These are phyloP conservation scores for Boletus mariae DNA, from an alignment of 1,284 basidiomycete genomes.

Conservation along the genomic window DNA sequence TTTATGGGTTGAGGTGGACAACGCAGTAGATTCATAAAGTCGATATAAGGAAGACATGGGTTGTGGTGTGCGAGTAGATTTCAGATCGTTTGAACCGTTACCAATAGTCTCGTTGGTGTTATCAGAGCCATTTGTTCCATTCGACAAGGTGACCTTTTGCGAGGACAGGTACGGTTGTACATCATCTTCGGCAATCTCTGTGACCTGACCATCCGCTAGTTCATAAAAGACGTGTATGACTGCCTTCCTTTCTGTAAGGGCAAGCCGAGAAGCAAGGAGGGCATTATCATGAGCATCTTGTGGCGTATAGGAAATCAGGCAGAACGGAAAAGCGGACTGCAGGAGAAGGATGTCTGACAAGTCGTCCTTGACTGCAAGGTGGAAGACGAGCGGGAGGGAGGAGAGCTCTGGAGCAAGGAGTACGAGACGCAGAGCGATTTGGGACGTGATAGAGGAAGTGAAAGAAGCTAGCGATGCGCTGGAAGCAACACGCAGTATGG, in stretches of 20 bases:
- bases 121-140: conserved; percentile 28
- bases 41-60: conserved; percentile 38
- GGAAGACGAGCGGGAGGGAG: conserved; percentile 46
- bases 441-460: conserved; percentile 35
- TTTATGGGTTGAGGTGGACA: conserved; percentile 59
- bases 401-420: conserved; percentile 47
- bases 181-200: conserved; percentile 54
- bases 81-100: background rate
- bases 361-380: conserved; percentile 48
- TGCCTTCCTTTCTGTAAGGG: conserved; percentile 52
- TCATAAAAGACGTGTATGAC: conserved; percentile 82
- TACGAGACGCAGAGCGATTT: conserved; percentile 40
- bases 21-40: conserved; percentile 60
- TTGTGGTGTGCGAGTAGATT: conserved; percentile 9
- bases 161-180: conserved; percentile 57
- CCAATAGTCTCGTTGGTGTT: conserved; percentile 18
- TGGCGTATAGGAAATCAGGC: conserved; percentile 59
- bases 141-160: conserved; percentile 31
- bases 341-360: conserved; percentile 58
- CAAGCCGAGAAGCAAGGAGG: conserved; percentile 66
- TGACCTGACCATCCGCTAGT: conserved; percentile 35
- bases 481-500: conserved; percentile 43
- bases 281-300: conserved; percentile 74
- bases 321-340: conserved; percentile 54
- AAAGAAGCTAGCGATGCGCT: conserved; percentile 47